Conservation (phyloP, 2,329 filamentous ascomycete genomes). For the Colletotrichum gigasporum region DNA sequence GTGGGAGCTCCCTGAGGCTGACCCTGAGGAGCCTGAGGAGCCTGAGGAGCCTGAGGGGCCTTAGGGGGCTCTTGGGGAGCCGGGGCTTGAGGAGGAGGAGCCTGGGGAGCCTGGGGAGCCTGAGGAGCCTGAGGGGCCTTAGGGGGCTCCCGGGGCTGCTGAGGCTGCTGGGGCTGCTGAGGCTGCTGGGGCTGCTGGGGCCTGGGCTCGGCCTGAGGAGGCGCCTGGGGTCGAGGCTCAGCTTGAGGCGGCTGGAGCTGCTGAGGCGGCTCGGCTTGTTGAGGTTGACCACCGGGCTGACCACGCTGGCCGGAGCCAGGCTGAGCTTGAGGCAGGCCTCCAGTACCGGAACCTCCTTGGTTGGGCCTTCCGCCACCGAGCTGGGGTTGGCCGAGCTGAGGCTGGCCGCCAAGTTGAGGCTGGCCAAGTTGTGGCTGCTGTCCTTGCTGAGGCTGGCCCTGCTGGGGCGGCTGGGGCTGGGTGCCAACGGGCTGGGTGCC, state of each 20-base stretch:
- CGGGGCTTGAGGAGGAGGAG: not conserved
- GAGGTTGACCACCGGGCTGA: no score
- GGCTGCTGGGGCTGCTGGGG: not conserved
- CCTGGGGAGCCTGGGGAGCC: not conserved
- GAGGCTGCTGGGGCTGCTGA: not conserved
- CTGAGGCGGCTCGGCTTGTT: not conserved
- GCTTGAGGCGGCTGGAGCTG: no score
- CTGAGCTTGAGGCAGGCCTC: no score
- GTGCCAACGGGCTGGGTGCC: constrained; percentile 25
- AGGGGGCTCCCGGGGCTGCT: not conserved
- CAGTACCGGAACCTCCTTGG: no score
- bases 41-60: not conserved
- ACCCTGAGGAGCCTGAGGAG: not conserved
- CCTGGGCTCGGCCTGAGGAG: no score
- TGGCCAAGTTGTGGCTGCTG: not conserved
- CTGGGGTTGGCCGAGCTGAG: not conserved
- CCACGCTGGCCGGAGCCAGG: no score
- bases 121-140: not conserved
- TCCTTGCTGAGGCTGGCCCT: not conserved
- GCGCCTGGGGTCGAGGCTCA: not conserved
- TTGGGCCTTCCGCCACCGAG: not conserved
- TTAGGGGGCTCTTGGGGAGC: not conserved
- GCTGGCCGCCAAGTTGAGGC: not conserved
- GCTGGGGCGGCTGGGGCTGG: constrained; percentile 17
- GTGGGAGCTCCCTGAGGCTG: constrained; percentile 12